Conservation (phyloP, 768 basidiomycete genomes). For the Vararia minispora region DNA sequence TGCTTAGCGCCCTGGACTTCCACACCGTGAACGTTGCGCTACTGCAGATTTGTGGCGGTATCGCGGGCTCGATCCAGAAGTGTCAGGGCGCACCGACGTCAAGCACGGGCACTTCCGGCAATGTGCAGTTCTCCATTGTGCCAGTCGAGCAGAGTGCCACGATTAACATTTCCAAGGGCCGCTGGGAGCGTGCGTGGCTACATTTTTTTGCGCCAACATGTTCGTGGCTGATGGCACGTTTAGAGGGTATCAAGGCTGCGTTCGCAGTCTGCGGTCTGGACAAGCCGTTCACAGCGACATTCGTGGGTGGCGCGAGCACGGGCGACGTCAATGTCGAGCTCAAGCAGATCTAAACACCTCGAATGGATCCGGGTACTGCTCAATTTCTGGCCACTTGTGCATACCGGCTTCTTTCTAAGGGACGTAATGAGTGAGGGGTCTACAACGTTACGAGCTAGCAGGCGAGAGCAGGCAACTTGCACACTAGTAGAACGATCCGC, state of each 20-base stretch:
- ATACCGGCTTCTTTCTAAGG: no score
- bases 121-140: conserved; percentile 16
- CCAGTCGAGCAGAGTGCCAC: conserved; percentile 15
- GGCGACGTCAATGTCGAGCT: conserved; percentile 16
- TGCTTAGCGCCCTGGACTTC: conserved; percentile 15
- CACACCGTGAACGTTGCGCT: conserved; percentile 20
- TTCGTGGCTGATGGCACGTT: background rate
- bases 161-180: conserved; percentile 20
- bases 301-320: conserved; percentile 15
- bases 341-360: conserved; percentile 1
- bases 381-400: no score
- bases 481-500: no score
- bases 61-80: conserved; percentile 18
- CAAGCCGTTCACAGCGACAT: conserved; percentile 18
- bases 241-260: conserved; percentile 18
- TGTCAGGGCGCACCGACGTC: conserved; percentile 19
- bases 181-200: conserved; percentile 19
- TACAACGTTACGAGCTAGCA: no score
- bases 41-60: conserved; percentile 20
- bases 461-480: no score
- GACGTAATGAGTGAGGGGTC: no score
- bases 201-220: no score
- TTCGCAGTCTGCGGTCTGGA: conserved; percentile 18
- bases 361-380: no score
- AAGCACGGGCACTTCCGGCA: conserved; percentile 16